These are phyloP conservation scores for Tylopilus sp. DNA, from an alignment of 768 basidiomycete species.

Conservation along the genomic window DNA sequence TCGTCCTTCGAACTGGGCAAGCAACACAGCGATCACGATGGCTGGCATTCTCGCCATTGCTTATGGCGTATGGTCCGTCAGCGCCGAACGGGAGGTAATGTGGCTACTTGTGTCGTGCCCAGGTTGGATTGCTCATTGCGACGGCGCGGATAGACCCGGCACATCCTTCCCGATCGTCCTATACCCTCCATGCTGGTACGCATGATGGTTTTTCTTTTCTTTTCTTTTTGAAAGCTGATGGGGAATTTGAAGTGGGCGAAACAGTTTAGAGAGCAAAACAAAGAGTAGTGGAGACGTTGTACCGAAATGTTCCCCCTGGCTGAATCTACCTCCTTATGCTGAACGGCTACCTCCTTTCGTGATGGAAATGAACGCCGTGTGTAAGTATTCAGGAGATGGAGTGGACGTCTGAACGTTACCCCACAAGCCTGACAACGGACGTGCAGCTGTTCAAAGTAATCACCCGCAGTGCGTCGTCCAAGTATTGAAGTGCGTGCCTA, in stretches of 20 bases:
- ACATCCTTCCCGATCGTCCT: conserved; percentile 55
- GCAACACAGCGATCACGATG: conserved; percentile 75
- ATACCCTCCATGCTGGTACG: conserved; percentile 81
- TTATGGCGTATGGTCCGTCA: conserved; percentile 67
- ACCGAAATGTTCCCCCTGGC: neutral
- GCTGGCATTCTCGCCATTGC: conserved; percentile 65
- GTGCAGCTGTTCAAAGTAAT: too few relatives aligned
- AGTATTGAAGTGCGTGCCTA: too few relatives aligned
- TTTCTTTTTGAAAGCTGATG: conserved; percentile 2
- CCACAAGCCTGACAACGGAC: too few relatives aligned
- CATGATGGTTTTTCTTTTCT: neutral
- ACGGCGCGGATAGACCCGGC: conserved; percentile 45
- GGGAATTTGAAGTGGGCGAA: conserved; percentile 46
- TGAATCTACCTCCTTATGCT: neutral
- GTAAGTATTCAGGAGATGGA: too few relatives aligned
- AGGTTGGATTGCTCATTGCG: conserved; percentile 5
- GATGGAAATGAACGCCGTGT: too few relatives aligned
- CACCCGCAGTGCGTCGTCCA: too few relatives aligned
- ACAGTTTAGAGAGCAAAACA: conserved; percentile 38
- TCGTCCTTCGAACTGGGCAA: conserved; percentile 84
- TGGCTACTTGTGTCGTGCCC: neutral
- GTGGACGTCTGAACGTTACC: too few relatives aligned
- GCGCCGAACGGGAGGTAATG: conserved; percentile 74
- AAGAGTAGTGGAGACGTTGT: conserved; percentile 10
- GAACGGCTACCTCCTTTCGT: neutral